Base-by-base conservation (phyloP, 768 basidiomycete species). In the Serendipita sp. region DNA sequence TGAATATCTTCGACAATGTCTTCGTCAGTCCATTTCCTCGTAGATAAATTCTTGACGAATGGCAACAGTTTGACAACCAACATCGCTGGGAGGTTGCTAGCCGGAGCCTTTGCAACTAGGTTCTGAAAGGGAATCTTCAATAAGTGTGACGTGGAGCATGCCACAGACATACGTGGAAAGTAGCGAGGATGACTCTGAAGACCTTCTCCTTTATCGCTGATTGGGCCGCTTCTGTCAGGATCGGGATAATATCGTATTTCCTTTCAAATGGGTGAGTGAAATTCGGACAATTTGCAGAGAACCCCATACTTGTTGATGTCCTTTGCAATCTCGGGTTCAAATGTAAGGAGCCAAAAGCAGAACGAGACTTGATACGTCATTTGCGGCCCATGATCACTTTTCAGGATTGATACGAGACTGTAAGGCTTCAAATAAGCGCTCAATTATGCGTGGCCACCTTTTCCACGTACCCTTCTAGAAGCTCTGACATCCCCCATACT, bases 151-250 rank as follows among this genome's bases (percentile, higher is more conserved):
- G 46, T 32, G 7, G 36, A 18, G 35, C 32, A 32, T 30, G 16
- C 4, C 10, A 10, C 41, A 51, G 16, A 66, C 51, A n/a, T 70
- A 92, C 93, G 63, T 89, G 79, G 76, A 97, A 90, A 1, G 94
- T 91, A 13, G 96, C 91, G 44, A 97, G 79, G 64, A 94, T 85
- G 13, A 98, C 88, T 7, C 96, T 85, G 67, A 91, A 88, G 34
- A 99, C 91, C 74, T 99, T 99, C 76, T 98, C 95, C 74, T 99
- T 99, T 36, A 89, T 88, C 3, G 94, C 94, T 3, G 78, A 81
- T 72, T 94, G 89, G 2, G 92, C 92, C 44, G 91, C 83, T 52
- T 86, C 82, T 36, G 86, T 84, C 44, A 99, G 78, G 28, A 90
- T 76, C 30, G 92, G 89, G 69, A 96, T 85, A 41, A 97, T 80